These are phyloP conservation scores for Thermochaetoides dissita DNA, from an alignment of 2,329 filamentous ascomycete species.

Conservation along the genomic window DNA sequence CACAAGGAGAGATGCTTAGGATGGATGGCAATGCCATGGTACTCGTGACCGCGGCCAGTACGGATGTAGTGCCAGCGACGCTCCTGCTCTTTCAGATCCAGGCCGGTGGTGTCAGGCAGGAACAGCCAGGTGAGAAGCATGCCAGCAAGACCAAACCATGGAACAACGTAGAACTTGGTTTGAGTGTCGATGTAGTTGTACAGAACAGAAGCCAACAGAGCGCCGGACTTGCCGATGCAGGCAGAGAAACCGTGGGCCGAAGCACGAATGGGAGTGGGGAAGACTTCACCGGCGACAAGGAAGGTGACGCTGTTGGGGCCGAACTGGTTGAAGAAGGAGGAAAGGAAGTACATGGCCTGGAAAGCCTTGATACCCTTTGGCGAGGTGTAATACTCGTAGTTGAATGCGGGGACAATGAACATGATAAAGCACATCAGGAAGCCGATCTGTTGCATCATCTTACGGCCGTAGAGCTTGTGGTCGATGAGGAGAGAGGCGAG, in stretches of 20 bases:
- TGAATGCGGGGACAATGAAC: slow-evolving; percentile 82
- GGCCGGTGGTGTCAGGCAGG: slow-evolving; percentile 91
- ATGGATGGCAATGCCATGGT: slow-evolving; percentile 88
- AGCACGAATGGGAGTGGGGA: slow-evolving; percentile 82
- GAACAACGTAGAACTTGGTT: slow-evolving; percentile 80
- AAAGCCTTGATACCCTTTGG: slow-evolving; percentile 65
- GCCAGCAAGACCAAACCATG: slow-evolving; percentile 86
- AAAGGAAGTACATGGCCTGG: slow-evolving; percentile 97
- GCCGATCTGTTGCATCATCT: slow-evolving; percentile 89
- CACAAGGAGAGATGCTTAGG: slow-evolving; percentile 75
- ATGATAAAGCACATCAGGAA: slow-evolving; percentile 89
- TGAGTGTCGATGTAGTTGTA: slow-evolving; percentile 89
- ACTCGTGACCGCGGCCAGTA: slow-evolving; percentile 60
- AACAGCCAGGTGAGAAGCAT: slow-evolving; percentile 72
- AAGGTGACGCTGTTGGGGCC: slow-evolving; percentile 94
- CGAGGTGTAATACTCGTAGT: slow-evolving; percentile 69
- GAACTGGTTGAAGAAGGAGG: slow-evolving; percentile 98
- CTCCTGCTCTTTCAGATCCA: slow-evolving; percentile 95
- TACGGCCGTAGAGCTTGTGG: slow-evolving; percentile 91
- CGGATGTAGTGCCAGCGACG: slow-evolving; percentile 83
- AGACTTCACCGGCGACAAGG: slow-evolving; percentile 92
- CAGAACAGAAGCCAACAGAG: slow-evolving; percentile 70
- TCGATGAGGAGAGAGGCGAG: slow-evolving; percentile 77
- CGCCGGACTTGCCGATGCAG: slow-evolving; percentile 76
- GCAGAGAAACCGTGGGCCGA: slow-evolving; percentile 93